Evolutionary conservation across 352 stramenopile genomes (phyloP).

Genomic region (Globisporangium heterothallicum): DNA sequence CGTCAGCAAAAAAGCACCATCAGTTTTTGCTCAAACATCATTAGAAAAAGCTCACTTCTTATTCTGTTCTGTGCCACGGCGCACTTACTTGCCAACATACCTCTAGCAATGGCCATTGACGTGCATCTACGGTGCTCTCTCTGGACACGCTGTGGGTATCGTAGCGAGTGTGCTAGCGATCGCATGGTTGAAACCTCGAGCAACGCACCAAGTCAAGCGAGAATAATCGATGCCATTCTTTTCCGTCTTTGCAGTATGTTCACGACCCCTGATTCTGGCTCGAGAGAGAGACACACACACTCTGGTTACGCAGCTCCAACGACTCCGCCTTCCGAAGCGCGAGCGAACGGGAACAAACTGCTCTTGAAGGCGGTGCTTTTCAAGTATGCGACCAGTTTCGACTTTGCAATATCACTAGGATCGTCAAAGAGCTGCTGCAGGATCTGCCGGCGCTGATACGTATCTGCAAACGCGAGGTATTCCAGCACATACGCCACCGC

Average conservation of each 20-base stretch:
- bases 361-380: conserved; percentile 67
- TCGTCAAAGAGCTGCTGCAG: conserved; percentile 69
- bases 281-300: too few species aligned
- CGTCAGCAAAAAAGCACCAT: too few species aligned
- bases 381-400: conserved; percentile 61
- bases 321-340: not conserved
- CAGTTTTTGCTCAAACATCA: too few species aligned
- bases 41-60: too few species aligned
- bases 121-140: conserved; percentile 68
- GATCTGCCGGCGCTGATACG: conserved; percentile 39
- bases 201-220: not conserved
- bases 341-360: conserved; percentile 20
- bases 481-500: conserved; percentile 61
- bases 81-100: too few species aligned
- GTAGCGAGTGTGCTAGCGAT: conserved; percentile 9
- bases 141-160: conserved; percentile 42
- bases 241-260: too few species aligned
- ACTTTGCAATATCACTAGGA: conserved; percentile 68
- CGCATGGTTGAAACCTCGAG: not conserved
- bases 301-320: not conserved
- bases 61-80: too few species aligned
- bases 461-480: conserved; percentile 55
- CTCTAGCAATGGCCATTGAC: conserved; percentile 80
- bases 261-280: too few species aligned
- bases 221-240: conserved; percentile 6